Evolutionary conservation across 192 early-diverging fungal species (phyloP), one percentile per base, ranked within the genome.

Genomic region (Linnemannia elongata): DNA sequence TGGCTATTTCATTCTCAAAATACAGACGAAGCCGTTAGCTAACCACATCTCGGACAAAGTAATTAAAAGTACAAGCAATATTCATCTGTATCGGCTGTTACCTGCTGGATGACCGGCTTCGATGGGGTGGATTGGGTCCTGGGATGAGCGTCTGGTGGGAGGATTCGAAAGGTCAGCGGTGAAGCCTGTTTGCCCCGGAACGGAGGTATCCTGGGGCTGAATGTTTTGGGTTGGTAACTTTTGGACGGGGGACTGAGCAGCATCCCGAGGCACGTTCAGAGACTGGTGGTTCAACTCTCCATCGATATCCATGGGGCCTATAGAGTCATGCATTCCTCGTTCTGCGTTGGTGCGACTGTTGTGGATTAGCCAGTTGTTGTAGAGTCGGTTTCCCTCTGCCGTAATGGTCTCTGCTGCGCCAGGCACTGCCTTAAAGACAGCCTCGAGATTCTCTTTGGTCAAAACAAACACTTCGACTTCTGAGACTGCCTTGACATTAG

Each of bases 381-480:
- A 87, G 4, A 81, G 80, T 1, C 85, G 85, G 47, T 81, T 27
- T 20, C 85, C 80, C n/a, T 77, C 80, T 1, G 79, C 44, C 3
- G 85, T 87, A 36, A 87, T 87, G 30, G 72, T 81, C 27, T 87
- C 85, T 41, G 85, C 85, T 3, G 85, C 85, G 30, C 85, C 85
- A n/a, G 85, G 85, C 3, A 87, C 85, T 1, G 79, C 85, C 42
- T 87, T 36, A 49, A 88, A 78, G 22, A 92, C 90, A 8, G 85
- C 73, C 13, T 78, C 47, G 6, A 91, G 78, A 44, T 90, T 87
- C 1, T 79, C 69, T 42, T 88, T 89, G 15, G 87, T 89, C 63
- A 92, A 66, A 1, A 90, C 90, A 88, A 89, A 91, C 22, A 90
- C 84, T 55, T 92, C 92, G 12, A 90, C 82, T 30, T 83, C 57